Base-by-base conservation (phyloP, 352 stramenopile species). In the Pythium dissimile region DNA sequence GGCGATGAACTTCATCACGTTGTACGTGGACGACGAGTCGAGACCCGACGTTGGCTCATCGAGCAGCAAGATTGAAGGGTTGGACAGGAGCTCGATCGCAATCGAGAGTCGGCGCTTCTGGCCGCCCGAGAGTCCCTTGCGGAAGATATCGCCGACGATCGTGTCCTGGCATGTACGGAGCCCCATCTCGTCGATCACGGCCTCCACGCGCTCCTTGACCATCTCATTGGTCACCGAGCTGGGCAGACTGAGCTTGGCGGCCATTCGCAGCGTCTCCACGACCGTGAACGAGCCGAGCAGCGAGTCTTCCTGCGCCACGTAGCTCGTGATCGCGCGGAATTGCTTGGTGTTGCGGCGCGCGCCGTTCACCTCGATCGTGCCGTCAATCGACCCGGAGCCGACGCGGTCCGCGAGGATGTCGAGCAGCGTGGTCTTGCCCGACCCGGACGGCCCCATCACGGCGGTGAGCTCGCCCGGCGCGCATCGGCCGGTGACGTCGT, bases 51-150 rank as follows among this genome's bases (percentile, higher is more conserved):
- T 98, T 2, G 95, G 93, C 54, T 98, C 96, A 50, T 98, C 95
- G n/a, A 99, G 71, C 26, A 99, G 86, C 31, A 99, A 59, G 28
- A 98, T 70, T 16, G 94, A 90, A 42, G 96, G 96, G 55, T 98
- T 96, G 0, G 89, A 85, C 0, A 97, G 85, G 32, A 99, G 67
- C 71, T 99, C 93, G 12, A 97, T 68, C 4, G 82, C 96, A 56
- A 98, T 98, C 1, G 86, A 89, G 15, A 98, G 75, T 15, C 94
- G 67, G 59, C 97, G 97, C 32, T 82, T 80, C 64, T 99, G 73
- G 75, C 89, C 75, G 75, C 88, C 69, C 0, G 79, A 90, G 39
- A 97, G 78, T 0, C 88, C 89, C 61, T 89, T 90, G 26, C 34
- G 34, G 34, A 41, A 41, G 34, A 90, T 69, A 51, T 88, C 82